Percentiles rank a stretch among this genome's conserved stretches.
These are phyloP conservation scores for Trichosporon coremiiforme DNA, from an alignment of 1,284 basidiomycete genomes.

Conservation along the genomic window DNA sequence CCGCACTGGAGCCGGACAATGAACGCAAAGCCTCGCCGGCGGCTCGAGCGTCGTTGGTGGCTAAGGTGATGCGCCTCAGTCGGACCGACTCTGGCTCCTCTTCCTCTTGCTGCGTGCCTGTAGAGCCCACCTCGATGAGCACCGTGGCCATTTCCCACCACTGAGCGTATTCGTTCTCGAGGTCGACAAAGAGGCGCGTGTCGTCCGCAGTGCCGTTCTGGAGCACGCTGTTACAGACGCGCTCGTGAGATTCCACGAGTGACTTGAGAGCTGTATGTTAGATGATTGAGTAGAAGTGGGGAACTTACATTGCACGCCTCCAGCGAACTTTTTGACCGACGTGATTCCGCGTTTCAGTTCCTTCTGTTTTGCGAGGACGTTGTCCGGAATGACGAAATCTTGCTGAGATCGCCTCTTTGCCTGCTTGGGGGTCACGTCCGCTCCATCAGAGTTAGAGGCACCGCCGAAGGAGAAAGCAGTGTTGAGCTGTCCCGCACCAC, in stretches of 20 bases:
- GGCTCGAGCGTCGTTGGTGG: conserved; percentile 38
- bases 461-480: conserved; percentile 5
- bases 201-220: conserved; percentile 24
- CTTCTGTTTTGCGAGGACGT: conserved; percentile 81
- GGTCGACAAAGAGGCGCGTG: conserved; percentile 38
- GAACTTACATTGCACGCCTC: conserved; percentile 73
- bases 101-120: conserved; percentile 35
- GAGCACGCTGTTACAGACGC: conserved; percentile 28
- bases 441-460: not conserved
- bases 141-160: conserved; percentile 88
- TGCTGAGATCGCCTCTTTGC: conserved; percentile 19
- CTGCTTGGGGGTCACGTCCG: not conserved
- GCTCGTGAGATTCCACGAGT: conserved; percentile 64
- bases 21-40: conserved; percentile 41
- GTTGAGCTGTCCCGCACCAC: conserved; percentile 5
- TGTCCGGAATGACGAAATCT: conserved; percentile 75
- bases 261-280: conserved; percentile 63
- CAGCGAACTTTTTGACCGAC: conserved; percentile 82
- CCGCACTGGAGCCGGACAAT: conserved; percentile 33
- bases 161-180: conserved; percentile 66
- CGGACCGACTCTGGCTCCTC: conserved; percentile 21
- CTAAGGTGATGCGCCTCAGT: conserved; percentile 56
- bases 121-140: conserved; percentile 71
- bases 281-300: not conserved
- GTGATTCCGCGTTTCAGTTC: conserved; percentile 74